Base-by-base conservation (phyloP, 2,329 filamentous ascomycete genomes). In the Trichoderma afroharzianum region DNA sequence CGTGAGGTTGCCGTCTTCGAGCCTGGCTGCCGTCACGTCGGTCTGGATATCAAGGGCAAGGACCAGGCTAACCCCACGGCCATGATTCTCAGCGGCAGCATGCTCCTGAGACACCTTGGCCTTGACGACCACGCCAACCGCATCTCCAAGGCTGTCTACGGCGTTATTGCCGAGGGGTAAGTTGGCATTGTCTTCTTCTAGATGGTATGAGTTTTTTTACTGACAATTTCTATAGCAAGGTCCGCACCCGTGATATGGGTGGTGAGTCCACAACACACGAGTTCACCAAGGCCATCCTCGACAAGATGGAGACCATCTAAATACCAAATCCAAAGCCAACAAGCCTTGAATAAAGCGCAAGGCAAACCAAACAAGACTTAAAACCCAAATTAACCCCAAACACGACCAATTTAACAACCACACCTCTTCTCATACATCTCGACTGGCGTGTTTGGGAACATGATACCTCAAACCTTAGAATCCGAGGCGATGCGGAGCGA, bases 11-110 rank as follows among this genome's bases (percentile, higher is more conserved):
- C 96, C 78, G 94, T 99, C 76, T 99, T 99, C 84, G 96, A 99
- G 89, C 96, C 96, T 73, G 96, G 96, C 76, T 99, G 96, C 91
- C 92, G 96, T 85, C 96, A 99, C 89, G 96, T 99, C 81, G 96
- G 96, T 85, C 92, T 99, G 63, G 96, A 99, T 83, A 99, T 99
- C 87, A 95, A 98, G 91, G 96, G 96, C 87, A 98, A 98, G 88
- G 95, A 98, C 85, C 94, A 98, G 87, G 96, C 96, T 76, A 99
- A 99, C 89, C 96, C 96, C 68, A 98, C 94, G 71, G 96, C 96
- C 75, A 88, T 99, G 87, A 90, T 99, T 77, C 92, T 99, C 75
- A 97, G 94, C 72, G 94, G 94, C 76, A 93, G 94, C 82, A 99
- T 99, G 96, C 92, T 99, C 79, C 89, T 99, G 82, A 92, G 96